Conservation (phyloP, 345 rosid species). For the Populus simonii region DNA sequence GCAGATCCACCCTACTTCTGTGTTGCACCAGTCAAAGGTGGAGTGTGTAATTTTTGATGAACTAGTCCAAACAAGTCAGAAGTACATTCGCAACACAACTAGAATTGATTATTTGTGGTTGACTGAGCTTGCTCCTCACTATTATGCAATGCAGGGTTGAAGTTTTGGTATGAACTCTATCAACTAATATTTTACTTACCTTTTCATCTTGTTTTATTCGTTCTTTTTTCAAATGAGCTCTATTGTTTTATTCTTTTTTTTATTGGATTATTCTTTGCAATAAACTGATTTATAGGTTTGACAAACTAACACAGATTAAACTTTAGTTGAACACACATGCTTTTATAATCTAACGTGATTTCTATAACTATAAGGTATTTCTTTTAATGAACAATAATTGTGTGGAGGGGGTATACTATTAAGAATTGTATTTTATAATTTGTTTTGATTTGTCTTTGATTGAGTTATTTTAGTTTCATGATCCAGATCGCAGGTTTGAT, state of each 20-base stretch:
- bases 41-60: conserved; percentile 85
- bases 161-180: conserved; percentile 12
- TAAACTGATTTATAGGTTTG: rapidly evolving
- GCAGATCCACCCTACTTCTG: conserved; percentile 86
- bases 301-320: too few relatives aligned
- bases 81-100: conserved; percentile 70
- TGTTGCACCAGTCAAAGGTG: conserved; percentile 59
- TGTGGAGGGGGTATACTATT: too few relatives aligned
- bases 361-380: too few relatives aligned
- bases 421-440: too few relatives aligned
- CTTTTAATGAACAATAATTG: too few relatives aligned
- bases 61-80: conserved; percentile 69
- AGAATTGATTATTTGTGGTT: conserved; percentile 79
- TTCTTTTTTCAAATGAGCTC: too few relatives aligned
- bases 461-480: too few relatives aligned
- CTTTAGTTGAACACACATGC: too few relatives aligned
- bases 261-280: too few relatives aligned
- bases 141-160: conserved; percentile 51
- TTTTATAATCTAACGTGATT: too few relatives aligned
- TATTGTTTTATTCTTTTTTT: too few relatives aligned
- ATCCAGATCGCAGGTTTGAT: rapidly evolving
- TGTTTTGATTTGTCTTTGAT: too few relatives aligned
- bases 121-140: conserved; percentile 85
- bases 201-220: neutral
- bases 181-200: neutral